Base-by-base conservation (phyloP, 2,329 filamentous ascomycete genomes). In the Botryotinia convoluta region DNA sequence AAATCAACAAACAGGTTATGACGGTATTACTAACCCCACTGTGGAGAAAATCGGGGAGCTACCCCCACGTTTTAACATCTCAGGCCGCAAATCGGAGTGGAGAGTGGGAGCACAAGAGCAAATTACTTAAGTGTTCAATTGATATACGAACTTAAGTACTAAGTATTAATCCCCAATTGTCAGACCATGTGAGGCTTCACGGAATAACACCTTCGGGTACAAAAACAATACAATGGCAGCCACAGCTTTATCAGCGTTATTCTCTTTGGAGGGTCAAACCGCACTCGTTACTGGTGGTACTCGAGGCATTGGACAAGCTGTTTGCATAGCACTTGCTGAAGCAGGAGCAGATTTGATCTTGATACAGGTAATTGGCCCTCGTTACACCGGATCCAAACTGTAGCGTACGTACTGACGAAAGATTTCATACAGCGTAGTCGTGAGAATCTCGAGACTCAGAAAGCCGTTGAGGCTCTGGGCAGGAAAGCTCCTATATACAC, bases 401-500 rank as follows among this genome's bases (percentile, higher is more conserved):
- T 29, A 29, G 26, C 42, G 48, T 54, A 54, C 26, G 20, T 39
- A 44, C 39, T 65, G 20, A 71, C 44, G 26, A 32, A 44, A n/a
- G 26, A 42, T 29, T 57, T 9, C 7, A 22, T n/a, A 39, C 73
- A 82, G 80, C 77, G 80, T 16, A 78, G 80, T 71, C 74, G 59
- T 51, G 75, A 74, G 32, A 78, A 80, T 61, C 76, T 74, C 20
- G 74, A 81, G 54, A 95, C 92, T 14, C 88, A 89, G 78, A 81
- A 88, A 59, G 85, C 86, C 20, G 86, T 95, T 78, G 87, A 89
- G 79, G 84, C 86, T 57, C 87, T 93, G 10, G 91, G 90, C 74
- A 90, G 92, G 76, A 90, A 88, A 80, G 89, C 87, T 62, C 84
- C 82, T 72, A 89, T 94, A 79, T 92, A 93, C 84, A 89, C 86